phyloP scores from a whole-genome alignment of 208 protist species.

The Leishmania braziliensis region DNA sequence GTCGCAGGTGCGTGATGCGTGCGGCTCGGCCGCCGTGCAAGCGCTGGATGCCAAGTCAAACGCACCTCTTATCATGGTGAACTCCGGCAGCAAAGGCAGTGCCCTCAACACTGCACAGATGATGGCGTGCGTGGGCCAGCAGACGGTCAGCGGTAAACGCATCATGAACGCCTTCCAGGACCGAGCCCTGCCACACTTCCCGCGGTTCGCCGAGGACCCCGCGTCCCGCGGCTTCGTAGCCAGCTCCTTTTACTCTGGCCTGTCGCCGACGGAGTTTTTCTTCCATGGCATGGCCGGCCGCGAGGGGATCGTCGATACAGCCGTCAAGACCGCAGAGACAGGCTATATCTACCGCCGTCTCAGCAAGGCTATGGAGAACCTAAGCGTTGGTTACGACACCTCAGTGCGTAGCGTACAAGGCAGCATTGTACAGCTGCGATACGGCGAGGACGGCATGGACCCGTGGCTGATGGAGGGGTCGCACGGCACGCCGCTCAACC shows the following conservation, averaged over 20 bases:
- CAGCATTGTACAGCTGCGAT: constrained; percentile 97
- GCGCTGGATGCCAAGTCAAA: constrained; percentile 95
- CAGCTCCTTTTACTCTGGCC: constrained; percentile 98
- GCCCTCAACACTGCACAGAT: constrained; percentile 99
- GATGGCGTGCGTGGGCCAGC: constrained; percentile 99
- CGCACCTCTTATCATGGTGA: constrained; percentile 99
- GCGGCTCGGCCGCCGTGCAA: constrained; percentile 95
- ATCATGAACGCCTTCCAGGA: constrained; percentile 98
- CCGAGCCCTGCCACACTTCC: constrained; percentile 99
- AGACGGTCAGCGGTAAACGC: constrained; percentile 97
- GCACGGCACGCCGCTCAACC: constrained; percentile 74
- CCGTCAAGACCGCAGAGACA: constrained; percentile 99
- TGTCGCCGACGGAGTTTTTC: constrained; percentile 99
- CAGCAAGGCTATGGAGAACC: constrained; percentile 99
- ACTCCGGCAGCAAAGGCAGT: constrained; percentile 97
- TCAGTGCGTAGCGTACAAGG: constrained; percentile 96
- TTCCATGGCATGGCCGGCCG: constrained; percentile 99
- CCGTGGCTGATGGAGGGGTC: constrained; percentile 97
- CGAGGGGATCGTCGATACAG: constrained; percentile 99
- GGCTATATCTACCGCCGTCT: constrained; percentile 99
- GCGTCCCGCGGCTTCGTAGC: constrained; percentile 98
- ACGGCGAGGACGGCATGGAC: constrained; percentile 99
- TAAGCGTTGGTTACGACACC: constrained; percentile 98
- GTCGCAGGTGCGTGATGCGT: constrained; percentile 97
- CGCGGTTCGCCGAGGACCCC: constrained; percentile 79